Evolutionary conservation across 2,329 filamentous ascomycete species (phyloP), one percentile per base, ranked within the genome.

Genomic region (Trichophyton equinum): DNA sequence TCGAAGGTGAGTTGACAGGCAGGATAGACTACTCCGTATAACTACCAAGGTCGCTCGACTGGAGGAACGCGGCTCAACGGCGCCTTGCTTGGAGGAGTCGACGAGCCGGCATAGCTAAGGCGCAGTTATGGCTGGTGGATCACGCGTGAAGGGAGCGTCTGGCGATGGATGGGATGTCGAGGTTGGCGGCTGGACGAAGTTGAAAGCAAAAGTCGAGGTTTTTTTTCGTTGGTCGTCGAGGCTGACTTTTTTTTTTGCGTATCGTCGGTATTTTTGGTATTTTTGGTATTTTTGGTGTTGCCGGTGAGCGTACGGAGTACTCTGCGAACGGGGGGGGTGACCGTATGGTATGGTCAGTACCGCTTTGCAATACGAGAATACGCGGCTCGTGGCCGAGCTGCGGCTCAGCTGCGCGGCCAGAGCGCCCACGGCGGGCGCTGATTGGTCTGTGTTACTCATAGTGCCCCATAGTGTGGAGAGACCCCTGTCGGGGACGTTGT

Each of bases 321-420:
- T 18, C 18, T 18, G 18, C 18, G 33, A 38, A 5, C 18, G 27
- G 27, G 9, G 13, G 27, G 13, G 27, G 51, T 55, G 51, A 55
- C 51, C 30, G 27, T 55, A 55, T 15, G 27, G 30, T 36, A 55
- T 20, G 25, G 11, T 27, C 27, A 3, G 5, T 22, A 36, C 27
- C n/a, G 51, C 27, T 6, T 8, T 55, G 11, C 13, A 27, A 55
- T 55, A 55, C 51, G 51, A 36, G 15, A 27, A 55, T 55, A 55
- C 51, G 51, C 51, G 51, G 51, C 51, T 55, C 51, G 51, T 55
- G 51, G 51, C 51, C 51, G 51, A 55, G 51, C 51, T 55, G 51
- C 51, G 51, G 51, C 51, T 55, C 51, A 55, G 51, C 51, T 33
- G 51, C 51, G 51, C 27, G n/a, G 51, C 18, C 27, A n/a, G 51